phyloP scores from a whole-genome alignment of 805 yeast genomes.

The Kodamaea kaohsiungensis region DNA sequence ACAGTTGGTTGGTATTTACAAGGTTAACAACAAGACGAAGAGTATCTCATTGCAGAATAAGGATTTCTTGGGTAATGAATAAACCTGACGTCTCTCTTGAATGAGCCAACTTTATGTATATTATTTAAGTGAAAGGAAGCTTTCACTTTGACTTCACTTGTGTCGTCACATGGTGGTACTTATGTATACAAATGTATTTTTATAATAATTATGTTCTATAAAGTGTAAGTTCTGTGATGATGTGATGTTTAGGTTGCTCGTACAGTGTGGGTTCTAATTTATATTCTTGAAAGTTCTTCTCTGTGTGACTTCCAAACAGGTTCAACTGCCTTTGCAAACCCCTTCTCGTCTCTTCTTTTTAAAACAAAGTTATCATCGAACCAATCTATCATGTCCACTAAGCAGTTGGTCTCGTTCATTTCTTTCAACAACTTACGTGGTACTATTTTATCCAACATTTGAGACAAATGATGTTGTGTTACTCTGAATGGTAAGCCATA shows the following conservation, averaged over 20 bases:
- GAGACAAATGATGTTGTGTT: slow-evolving; percentile 82
- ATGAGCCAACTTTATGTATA: not conserved
- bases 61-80: slow-evolving; percentile 38
- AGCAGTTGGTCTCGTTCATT: slow-evolving; percentile 59
- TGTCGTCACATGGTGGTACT: not conserved
- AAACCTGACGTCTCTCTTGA: not conserved
- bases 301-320: slow-evolving; percentile 26
- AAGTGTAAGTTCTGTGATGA: too few relatives aligned
- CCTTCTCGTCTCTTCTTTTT: slow-evolving; percentile 64
- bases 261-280: not conserved
- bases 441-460: slow-evolving; percentile 70
- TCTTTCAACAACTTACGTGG: slow-evolving; percentile 39
- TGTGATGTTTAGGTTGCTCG: too few relatives aligned
- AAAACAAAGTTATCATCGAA: slow-evolving; percentile 71
- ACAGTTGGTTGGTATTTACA: slow-evolving; percentile 92
- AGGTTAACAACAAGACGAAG: slow-evolving; percentile 85
- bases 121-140: not conserved
- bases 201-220: not conserved
- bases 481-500: slow-evolving; percentile 86
- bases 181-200: slow-evolving; percentile 10
- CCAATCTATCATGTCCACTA: slow-evolving; percentile 77
- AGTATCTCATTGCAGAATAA: slow-evolving; percentile 76
- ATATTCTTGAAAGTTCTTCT: slow-evolving; percentile 8
- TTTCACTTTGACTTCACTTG: not conserved
- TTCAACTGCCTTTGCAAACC: slow-evolving; percentile 59